phyloP scores from a whole-genome alignment of 208 protist species.

The Acanthamoeba sp. region DNA sequence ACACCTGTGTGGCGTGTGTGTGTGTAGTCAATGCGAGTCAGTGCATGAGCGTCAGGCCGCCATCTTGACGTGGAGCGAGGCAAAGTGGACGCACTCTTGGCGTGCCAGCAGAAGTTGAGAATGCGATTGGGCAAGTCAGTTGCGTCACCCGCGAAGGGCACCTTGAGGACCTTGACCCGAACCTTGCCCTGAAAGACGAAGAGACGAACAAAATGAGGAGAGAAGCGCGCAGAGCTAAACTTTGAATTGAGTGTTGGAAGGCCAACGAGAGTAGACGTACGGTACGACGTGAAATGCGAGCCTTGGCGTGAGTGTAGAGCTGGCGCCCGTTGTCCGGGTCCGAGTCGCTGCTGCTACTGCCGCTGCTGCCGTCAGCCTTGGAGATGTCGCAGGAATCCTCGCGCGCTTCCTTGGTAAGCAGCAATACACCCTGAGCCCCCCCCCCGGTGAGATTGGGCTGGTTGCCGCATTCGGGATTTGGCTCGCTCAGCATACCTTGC shows the following conservation, averaged over 20 bases:
- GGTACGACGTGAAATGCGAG: not conserved
- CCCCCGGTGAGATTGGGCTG: not conserved
- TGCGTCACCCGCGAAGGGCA: not conserved
- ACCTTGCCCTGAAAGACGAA: not conserved
- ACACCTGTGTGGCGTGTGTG: not conserved
- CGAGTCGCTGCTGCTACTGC: not conserved
- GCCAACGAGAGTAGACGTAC: not conserved
- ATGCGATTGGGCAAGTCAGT: slow-evolving; percentile 5
- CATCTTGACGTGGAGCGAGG: too few species aligned
- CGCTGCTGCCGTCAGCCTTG: not conserved
- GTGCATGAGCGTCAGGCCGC: not conserved
- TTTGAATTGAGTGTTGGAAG: not conserved
- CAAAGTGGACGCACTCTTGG: slow-evolving; percentile 32
- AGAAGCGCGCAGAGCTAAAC: not conserved
- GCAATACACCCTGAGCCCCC: not conserved
- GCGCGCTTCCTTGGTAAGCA: not conserved
- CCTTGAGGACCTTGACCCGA: slow-evolving; percentile 7
- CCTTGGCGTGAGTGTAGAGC: slow-evolving; percentile 1
- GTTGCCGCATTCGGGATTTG: too few species aligned
- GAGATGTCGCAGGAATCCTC: not conserved
- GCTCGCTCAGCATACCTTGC: not conserved
- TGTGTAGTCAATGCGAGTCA: not conserved
- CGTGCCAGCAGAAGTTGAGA: slow-evolving; percentile 68
- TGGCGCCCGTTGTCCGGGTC: not conserved
- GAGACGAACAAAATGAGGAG: not conserved